Conservation (phyloP, 192 early-diverging fungal species). For the Backusella australiensis region DNA sequence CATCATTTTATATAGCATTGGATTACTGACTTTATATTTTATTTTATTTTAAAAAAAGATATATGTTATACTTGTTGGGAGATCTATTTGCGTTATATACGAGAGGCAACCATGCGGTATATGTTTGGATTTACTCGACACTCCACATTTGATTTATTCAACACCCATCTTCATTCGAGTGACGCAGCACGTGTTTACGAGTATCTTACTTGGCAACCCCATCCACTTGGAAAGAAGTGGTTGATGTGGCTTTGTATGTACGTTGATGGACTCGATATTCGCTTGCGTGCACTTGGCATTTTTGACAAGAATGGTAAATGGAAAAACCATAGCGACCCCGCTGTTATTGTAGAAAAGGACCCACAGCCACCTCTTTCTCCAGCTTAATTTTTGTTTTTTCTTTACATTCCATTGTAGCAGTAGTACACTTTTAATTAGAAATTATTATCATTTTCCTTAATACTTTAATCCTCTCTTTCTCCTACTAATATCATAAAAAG, state of each 20-base stretch:
- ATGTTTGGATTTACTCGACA: slow-evolving; percentile 21
- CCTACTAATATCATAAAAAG: neutral
- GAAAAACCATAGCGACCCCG: neutral
- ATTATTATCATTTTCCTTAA: neutral
- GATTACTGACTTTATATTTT: neutral
- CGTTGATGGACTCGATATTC: slow-evolving; percentile 26
- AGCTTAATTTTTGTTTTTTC: neutral
- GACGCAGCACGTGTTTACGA: slow-evolving; percentile 16
- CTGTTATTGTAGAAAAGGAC: neutral
- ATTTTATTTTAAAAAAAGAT: neutral
- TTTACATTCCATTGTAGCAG: neutral
- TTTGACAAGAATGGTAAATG: slow-evolving; percentile 25
- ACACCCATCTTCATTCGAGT: neutral
- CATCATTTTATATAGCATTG: too few species aligned
- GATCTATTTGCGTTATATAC: slow-evolving; percentile 22
- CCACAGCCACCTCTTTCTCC: neutral
- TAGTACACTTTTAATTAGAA: neutral
- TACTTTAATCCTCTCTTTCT: neutral
- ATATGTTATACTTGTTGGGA: slow-evolving; percentile 24
- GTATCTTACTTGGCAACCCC: slow-evolving; percentile 25
- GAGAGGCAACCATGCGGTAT: slow-evolving; percentile 23
- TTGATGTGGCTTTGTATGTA: slow-evolving; percentile 31
- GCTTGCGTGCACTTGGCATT: slow-evolving; percentile 17
- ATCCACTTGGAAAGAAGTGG: slow-evolving; percentile 21
- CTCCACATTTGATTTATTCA: slow-evolving; percentile 21